Conservation (phyloP, 768 basidiomycete species). For the Fomitopsis pulvina region DNA sequence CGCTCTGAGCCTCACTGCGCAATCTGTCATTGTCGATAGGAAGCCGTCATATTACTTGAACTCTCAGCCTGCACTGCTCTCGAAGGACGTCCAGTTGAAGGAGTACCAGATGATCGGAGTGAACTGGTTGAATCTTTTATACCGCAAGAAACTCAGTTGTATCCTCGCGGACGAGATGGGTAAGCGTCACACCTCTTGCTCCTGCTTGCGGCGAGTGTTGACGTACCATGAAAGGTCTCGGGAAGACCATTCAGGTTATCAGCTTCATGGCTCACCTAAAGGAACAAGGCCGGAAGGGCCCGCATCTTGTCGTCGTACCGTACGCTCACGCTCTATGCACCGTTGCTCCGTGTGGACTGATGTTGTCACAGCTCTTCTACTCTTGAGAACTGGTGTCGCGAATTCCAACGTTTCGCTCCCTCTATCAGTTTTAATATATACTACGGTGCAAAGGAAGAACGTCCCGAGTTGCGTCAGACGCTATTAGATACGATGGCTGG, state of each 20-base stretch:
- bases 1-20: constrained; percentile 47
- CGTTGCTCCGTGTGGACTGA: not conserved
- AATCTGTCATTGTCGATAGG: constrained; percentile 34
- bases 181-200: constrained; percentile 31
- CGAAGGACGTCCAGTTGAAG: constrained; percentile 71
- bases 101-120: constrained; percentile 97
- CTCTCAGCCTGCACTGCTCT: constrained; percentile 64
- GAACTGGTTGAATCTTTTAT: constrained; percentile 92
- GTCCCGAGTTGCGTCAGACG: constrained; percentile 64
- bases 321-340: constrained; percentile 35
- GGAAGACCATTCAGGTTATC: constrained; percentile 98
- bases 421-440: constrained; percentile 83
- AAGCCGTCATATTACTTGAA: constrained; percentile 61
- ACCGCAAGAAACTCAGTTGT: constrained; percentile 75
- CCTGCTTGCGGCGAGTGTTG: not conserved
- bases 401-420: constrained; percentile 89
- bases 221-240: constrained; percentile 57
- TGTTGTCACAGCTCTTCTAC: constrained; percentile 70
- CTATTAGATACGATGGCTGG: constrained; percentile 53
- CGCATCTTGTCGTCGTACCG: constrained; percentile 94
- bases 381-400: constrained; percentile 96
- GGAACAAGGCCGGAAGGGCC: constrained; percentile 70
- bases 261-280: constrained; percentile 90
- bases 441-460: constrained; percentile 89
- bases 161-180: constrained; percentile 99